These are phyloP conservation scores for Irpex sp. DNA, from an alignment of 1,284 basidiomycete genomes.

Conservation along the genomic window DNA sequence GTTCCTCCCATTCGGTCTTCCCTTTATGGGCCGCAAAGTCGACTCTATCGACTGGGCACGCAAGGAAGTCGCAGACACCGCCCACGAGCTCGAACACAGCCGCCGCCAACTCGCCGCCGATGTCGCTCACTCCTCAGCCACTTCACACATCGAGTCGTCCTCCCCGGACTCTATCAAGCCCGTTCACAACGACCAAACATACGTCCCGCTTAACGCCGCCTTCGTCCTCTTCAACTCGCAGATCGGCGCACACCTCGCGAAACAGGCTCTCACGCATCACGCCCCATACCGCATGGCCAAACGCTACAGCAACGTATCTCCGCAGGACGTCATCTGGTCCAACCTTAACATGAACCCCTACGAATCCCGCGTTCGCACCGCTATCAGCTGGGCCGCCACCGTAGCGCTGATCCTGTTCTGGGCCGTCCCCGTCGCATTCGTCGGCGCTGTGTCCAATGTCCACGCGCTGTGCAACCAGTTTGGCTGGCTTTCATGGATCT, in stretches of 20 bases:
- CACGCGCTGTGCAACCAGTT: conserved; percentile 57
- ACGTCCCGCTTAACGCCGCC: conserved; percentile 75
- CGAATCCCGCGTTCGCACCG: conserved; percentile 63
- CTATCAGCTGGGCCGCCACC: conserved; percentile 57
- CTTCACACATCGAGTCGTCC: conserved; percentile 7
- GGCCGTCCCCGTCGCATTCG: conserved; percentile 78
- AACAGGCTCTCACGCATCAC: conserved; percentile 67
- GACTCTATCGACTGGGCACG: conserved; percentile 91
- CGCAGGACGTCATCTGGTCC: conserved; percentile 86
- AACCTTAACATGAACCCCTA: conserved; percentile 89
- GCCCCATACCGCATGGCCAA: conserved; percentile 71
- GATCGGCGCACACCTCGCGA: conserved; percentile 85
- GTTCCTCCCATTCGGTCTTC: conserved; percentile 54
- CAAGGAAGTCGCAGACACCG: conserved; percentile 55
- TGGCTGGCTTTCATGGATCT: conserved; percentile 83
- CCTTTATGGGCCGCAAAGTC: conserved; percentile 76
- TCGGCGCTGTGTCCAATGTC: conserved; percentile 84
- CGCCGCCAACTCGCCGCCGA: conserved; percentile 30
- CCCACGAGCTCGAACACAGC: conserved; percentile 43
- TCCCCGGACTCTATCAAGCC: conserved; percentile 19
- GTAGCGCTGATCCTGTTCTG: conserved; percentile 65
- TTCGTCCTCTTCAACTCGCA: conserved; percentile 94
- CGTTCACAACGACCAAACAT: conserved; percentile 32
- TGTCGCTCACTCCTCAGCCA: conserved; percentile 18
- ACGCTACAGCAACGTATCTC: conserved; percentile 69